Evolutionary conservation across 1,284 basidiomycete genomes (phyloP), one percentile per base, ranked within the genome.

Genomic region (Leccinum solheimii): DNA sequence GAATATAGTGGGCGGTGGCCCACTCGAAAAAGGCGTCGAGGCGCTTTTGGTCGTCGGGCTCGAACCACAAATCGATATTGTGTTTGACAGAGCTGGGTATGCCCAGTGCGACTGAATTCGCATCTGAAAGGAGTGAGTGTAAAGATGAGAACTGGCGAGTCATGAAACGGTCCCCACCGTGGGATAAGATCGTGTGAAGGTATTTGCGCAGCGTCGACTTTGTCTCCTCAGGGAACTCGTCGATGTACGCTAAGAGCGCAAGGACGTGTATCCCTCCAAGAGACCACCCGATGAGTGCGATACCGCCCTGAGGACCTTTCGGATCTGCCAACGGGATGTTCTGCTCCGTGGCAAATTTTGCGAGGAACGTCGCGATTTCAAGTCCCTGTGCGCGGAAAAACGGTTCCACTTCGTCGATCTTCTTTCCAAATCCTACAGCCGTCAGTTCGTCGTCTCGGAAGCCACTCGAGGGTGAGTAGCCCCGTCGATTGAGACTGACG

Each of bases 251-350:
- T 56, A 72, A 36, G 38, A 63, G 8, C 16, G 63, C 45, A 19
- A 60, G 45, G 1, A 19, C 43, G 26, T 71, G 61, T n/a, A 62
- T 54, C 23, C 56, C 53, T 16, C 58, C 72, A 0, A 72, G 53
- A 3, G 70, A 72, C 70, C 73, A 72, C 4, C 72, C 73, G 2
- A 72, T 56, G 19, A 72, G 36, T 6, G 26, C 59, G 26, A 74
- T 62, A 9, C 70, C 70, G 2, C 70, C 70, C 3, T 40, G 19
- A 27, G 32, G 56, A 6, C 8, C 7, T 5, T 59, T 48, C 1
- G 16, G 58, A 51, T 65, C 50, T 1, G 59, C 56, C 7, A 32
- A 21, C 5, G 73, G 70, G 27, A 75, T 68, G 21, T 34, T 43
- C 54, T 73, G 57, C 6, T 61, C 62, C 2, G 54, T 56, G 1